Evolutionary conservation across 441 rosid genomes (phyloP), one percentile per base, ranked within the genome.

Genomic region (Pelargonium citronellum): DNA sequence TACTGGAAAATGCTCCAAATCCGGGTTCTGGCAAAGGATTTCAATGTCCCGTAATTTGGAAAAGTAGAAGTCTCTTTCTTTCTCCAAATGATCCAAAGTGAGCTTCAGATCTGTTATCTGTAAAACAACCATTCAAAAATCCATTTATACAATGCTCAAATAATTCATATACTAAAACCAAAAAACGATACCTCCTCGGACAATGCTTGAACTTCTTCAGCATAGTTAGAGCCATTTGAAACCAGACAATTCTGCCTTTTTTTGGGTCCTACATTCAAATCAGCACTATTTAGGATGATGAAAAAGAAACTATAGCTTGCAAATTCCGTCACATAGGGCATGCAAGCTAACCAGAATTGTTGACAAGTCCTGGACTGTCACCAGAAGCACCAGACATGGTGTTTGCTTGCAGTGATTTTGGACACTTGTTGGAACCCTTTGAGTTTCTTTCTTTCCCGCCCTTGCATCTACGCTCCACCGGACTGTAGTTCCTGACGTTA

Each of bases 51-150:
- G 16, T 16, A 53, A 16, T 15, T 53, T 53, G 22, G 60, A 17
- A 53, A 53, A 53, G 60, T 53, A 53, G 60, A 53, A 53, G 17
- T 53, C 60, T 15, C 60, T 53, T 53, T 53, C 60, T 16, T 53
- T 53, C 60, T 53, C 60, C 17, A 53, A 15, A 5, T 16, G 60
- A 15, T 53, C 60, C 60, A 53, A 16, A 53, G 60, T 53, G 22
- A 53, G 60, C 60, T 53, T 53, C 60, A 53, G 60, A 16, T 53
- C 60, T 5, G 22, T 16, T 15, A 53, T 15, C 60, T 53, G 60
- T 53, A 3, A 53, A 53, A 47, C 60, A 53, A 53, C 7, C 19
- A 53, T 53, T 19, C 7, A 7, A 19, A 53, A 15, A 53, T 7
- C 19, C 6, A 10, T 15, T 53, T 19, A 53, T 19, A 11, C n/a